Percentiles rank a stretch among this genome's conserved stretches.
Evolutionary conservation across 2,329 filamentous ascomycete genomes (phyloP).

Genomic region (Exserohilum turcica): DNA sequence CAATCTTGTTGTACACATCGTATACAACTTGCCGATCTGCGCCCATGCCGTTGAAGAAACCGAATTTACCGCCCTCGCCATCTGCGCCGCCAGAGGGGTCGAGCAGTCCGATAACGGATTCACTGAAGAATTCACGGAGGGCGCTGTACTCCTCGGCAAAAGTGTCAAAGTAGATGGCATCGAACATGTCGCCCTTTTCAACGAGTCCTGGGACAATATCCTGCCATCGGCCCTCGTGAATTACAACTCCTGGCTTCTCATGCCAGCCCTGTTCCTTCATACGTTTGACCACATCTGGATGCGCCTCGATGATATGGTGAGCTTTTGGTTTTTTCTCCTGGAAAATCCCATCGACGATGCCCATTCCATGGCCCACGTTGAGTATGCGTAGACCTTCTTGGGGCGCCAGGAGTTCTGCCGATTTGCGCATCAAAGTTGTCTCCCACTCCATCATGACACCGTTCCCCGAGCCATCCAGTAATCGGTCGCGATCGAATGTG

Average conservation of each 20-base stretch:
- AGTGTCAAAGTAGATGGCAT: slow-evolving; percentile 88
- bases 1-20: slow-evolving; percentile 89
- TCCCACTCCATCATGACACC: slow-evolving; percentile 63
- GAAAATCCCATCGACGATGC: slow-evolving; percentile 56
- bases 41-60: slow-evolving; percentile 77
- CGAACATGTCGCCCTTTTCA: slow-evolving; percentile 51
- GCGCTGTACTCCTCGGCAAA: slow-evolving; percentile 93
- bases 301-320: slow-evolving; percentile 60
- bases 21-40: slow-evolving; percentile 93
- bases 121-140: slow-evolving; percentile 84
- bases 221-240: slow-evolving; percentile 58
- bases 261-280: slow-evolving; percentile 56
- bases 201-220: slow-evolving; percentile 54
- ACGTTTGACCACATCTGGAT: slow-evolving; percentile 54
- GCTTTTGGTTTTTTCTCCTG: slow-evolving; percentile 51
- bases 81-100: slow-evolving; percentile 56
- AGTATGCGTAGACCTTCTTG: slow-evolving; percentile 51
- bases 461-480: slow-evolving; percentile 56
- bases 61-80: slow-evolving; percentile 59
- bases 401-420: slow-evolving; percentile 51
- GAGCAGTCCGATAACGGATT: slow-evolving; percentile 80
- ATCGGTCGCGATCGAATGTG: slow-evolving; percentile 53
- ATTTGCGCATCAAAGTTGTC: slow-evolving; percentile 54
- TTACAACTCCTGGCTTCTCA: slow-evolving; percentile 54
- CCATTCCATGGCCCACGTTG: slow-evolving; percentile 59